Percentiles rank a stretch among this genome's conserved stretches.
Evolutionary conservation across 129 eudicot species (phyloP).

Genomic region (Pulicaria dysenterica): DNA sequence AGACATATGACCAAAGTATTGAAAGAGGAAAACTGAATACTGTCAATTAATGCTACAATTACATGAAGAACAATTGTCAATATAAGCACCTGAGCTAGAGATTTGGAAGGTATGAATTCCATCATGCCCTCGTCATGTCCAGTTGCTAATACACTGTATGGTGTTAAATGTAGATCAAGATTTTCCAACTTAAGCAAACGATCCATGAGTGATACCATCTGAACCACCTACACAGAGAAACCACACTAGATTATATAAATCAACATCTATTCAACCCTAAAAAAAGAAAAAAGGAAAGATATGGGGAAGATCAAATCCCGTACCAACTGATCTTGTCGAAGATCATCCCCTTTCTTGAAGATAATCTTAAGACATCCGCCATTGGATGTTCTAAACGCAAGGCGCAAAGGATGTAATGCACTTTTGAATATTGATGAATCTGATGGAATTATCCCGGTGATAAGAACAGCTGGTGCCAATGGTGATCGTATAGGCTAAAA

Average conservation of each 20-base stretch:
- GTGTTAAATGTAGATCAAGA: slow-evolving; percentile 94
- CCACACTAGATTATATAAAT: slow-evolving; percentile 1
- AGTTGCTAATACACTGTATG: slow-evolving; percentile 96
- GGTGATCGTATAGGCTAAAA: slow-evolving; percentile 95
- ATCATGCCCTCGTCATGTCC: slow-evolving; percentile 99
- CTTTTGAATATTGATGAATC: slow-evolving; percentile 93
- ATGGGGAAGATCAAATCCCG: background rate
- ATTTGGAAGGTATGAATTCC: slow-evolving; percentile 96
- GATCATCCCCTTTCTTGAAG: slow-evolving; percentile 97
- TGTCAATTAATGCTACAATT: slow-evolving; percentile 1
- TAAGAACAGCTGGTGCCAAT: slow-evolving; percentile 81
- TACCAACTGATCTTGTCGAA: slow-evolving; percentile 99
- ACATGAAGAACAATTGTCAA: background rate
- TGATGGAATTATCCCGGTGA: slow-evolving; percentile 94
- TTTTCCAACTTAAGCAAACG: slow-evolving; percentile 93
- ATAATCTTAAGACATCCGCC: slow-evolving; percentile 91
- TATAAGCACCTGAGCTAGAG: slow-evolving; percentile 82
- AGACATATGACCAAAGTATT: background rate
- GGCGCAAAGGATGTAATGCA: slow-evolving; percentile 80
- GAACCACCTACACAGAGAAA: slow-evolving; percentile 65
- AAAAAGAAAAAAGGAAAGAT: background rate
- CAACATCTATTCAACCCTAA: background rate
- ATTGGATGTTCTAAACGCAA: slow-evolving; percentile 80
- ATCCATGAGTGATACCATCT: slow-evolving; percentile 98
- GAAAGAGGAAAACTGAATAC: background rate